Evolutionary conservation across 441 rosid species (phyloP), one percentile per base, ranked within the genome.

Genomic region (Croton laevigatus): DNA sequence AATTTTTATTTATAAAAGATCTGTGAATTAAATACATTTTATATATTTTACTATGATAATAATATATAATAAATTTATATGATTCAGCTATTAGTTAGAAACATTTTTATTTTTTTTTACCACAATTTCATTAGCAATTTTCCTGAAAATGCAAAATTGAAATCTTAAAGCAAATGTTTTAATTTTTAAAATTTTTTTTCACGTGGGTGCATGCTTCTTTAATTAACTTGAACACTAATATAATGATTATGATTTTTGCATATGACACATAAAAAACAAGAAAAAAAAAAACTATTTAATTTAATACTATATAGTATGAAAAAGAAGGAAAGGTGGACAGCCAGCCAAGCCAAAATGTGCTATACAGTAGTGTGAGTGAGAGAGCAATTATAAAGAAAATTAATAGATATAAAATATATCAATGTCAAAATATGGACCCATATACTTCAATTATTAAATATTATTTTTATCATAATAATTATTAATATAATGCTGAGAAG

Each of bases 401-500:
- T 14, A 37, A 22, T 40, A 16, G 23, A 65, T 65, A 10, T 58
- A 65, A 61, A 59, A 20, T 19, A 48, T 55, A 44, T 55, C 23
- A 46, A 55, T 53, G 36, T 34, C 51, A 13, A 75, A 17, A 3
- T 17, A 65, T 46, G 80, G 80, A 46, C 70, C 80, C 76, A 62
- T 42, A 27, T 0, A 7, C 34, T 66, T 62, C 23, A 14, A 57
- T 13, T 13, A 48, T 27, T 27, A 27, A 27, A 1, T 27, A 1
- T 27, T 27, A 27, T 27, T 27, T 27, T 27, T 27, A 27, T 27
- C 32, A 44, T 8, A 8, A 44, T 8, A 44, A 44, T 0, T 8
- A 45, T 9, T 10, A 45, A 60, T 13, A 62, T 71, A 44, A 55
- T 36, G 36, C 16, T 38, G 66, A 37, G 8, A 38, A 66, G 37